Evolutionary conservation across 495 filamentous ascomycete genomes (phyloP), one percentile per base, ranked within the genome.

Genomic region (Hyaloscypha finlandica): DNA sequence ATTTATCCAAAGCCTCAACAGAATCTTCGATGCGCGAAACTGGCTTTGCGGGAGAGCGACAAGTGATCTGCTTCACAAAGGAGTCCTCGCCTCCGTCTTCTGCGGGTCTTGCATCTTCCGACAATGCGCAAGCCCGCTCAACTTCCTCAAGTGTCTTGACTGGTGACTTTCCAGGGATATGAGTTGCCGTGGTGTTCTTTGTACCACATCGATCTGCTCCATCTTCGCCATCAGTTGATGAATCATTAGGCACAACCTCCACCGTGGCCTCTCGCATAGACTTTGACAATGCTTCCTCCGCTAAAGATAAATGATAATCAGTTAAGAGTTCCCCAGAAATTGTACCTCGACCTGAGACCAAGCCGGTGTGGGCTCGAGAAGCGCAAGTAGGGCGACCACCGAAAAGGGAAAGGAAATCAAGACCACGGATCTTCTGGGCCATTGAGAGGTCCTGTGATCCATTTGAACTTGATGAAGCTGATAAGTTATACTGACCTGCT

Each of bases 1-100:
- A 81, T 59, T 81, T 81, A 73, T 92, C 89, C 20, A 91, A 79
- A 52, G 84, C 88, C 72, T 89, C 85, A 30, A 91, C 82, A 32
- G 88, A 88, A 67, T 91, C 88, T 74, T 89, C 86, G 54, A 89
- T 88, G n/a, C 84, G 83, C 32, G 81, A 81, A 14, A 82, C 64
- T 0, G 77, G 74, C 64, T 80, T 79, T 20, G 76, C 71, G 29
- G 79, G 79, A 9, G 81, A 77, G 62, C 78, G 71, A 35, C 71
- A 63, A 48, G 70, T 75, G 62, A 79, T 76, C n/a, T 78, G 71
- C 42, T 81, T 74, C 16, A 77, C 55, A 59, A 79, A 80, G n/a
- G 75, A 80, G 63, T 80, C 76, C 8, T 71, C 67, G 4, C 59
- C 64, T 31, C 29, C 57, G 52, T 62, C 63, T 59, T 54, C 31